Percentiles rank a stretch among this genome's conserved stretches.
Conservation (phyloP, 352 stramenopile species). For the Phytopythium montanum region DNA sequence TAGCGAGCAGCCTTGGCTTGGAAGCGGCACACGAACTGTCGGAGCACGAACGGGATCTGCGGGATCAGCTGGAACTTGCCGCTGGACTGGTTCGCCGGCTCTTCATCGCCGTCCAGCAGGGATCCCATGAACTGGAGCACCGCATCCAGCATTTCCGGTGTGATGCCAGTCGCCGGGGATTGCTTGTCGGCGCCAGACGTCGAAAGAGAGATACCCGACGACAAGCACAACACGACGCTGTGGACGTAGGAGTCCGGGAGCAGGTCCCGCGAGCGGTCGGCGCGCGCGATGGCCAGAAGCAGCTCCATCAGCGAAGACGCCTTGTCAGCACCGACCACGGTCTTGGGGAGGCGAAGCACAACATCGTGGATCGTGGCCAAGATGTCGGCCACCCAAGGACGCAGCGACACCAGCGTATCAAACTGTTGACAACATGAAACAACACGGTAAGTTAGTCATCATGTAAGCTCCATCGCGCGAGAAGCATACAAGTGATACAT, state of each 20-base stretch:
- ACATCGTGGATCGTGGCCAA: constrained; percentile 47
- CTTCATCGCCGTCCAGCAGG: constrained; percentile 70
- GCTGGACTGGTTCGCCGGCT: constrained; percentile 11
- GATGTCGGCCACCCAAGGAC: constrained; percentile 53
- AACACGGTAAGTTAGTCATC: not conserved
- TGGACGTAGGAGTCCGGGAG: constrained; percentile 33
- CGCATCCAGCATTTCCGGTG: constrained; percentile 60
- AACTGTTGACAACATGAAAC: constrained; percentile 27
- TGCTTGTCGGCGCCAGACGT: not conserved
- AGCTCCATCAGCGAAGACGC: constrained; percentile 75
- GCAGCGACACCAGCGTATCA: constrained; percentile 58
- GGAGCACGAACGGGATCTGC: constrained; percentile 74
- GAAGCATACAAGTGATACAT: constrained; percentile 2
- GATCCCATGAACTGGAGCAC: constrained; percentile 78
- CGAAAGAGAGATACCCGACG: constrained; percentile 11
- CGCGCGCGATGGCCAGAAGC: constrained; percentile 56
- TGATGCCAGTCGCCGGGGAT: constrained; percentile 35
- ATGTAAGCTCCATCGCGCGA: not conserved
- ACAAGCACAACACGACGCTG: constrained; percentile 65
- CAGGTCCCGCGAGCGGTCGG: constrained; percentile 30
- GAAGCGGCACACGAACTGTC: constrained; percentile 81
- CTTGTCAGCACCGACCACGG: constrained; percentile 72
- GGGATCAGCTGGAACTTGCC: constrained; percentile 36
- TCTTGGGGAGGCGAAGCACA: constrained; percentile 63
- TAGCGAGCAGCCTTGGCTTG: constrained; percentile 78